Conservation (phyloP, 768 basidiomycete genomes). For the Sporobolomyces phaffii region DNA sequence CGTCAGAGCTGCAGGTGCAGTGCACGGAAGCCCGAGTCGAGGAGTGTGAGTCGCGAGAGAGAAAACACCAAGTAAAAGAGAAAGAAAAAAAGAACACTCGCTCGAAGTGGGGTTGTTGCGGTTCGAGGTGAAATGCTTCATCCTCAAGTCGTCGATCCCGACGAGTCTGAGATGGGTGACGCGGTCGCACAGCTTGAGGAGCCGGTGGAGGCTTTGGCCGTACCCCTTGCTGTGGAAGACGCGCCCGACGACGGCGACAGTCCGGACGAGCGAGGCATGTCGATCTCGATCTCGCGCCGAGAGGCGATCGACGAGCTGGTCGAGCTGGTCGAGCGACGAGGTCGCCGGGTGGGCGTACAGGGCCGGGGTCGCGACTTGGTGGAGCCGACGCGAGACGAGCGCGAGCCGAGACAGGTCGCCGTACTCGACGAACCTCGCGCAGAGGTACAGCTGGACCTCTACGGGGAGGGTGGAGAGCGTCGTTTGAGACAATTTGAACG, state of each 20-base stretch:
- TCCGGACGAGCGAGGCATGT: background rate
- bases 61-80: background rate
- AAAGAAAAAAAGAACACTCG: too few species aligned
- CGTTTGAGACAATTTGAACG: background rate
- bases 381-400: background rate
- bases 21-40: background rate
- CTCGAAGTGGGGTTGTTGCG: too few species aligned
- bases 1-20: background rate
- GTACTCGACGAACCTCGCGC: background rate
- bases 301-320: constrained; percentile 6
- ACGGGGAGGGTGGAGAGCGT: constrained; percentile 12
- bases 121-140: constrained; percentile 24
- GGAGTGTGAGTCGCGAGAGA: background rate
- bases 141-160: constrained; percentile 27
- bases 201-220: background rate
- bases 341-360: background rate
- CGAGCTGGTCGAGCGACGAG: constrained; percentile 2
- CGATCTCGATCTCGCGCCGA: background rate
- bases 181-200: background rate
- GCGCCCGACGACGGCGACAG: background rate
- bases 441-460: constrained; percentile 10
- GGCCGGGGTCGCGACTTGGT: background rate
- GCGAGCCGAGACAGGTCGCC: background rate
- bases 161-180: constrained; percentile 10
- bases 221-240: constrained; percentile 20